Evolutionary conservation across 495 filamentous ascomycete species (phyloP), one percentile per base, ranked within the genome.

Genomic region (Trichoderma erinaceum): DNA sequence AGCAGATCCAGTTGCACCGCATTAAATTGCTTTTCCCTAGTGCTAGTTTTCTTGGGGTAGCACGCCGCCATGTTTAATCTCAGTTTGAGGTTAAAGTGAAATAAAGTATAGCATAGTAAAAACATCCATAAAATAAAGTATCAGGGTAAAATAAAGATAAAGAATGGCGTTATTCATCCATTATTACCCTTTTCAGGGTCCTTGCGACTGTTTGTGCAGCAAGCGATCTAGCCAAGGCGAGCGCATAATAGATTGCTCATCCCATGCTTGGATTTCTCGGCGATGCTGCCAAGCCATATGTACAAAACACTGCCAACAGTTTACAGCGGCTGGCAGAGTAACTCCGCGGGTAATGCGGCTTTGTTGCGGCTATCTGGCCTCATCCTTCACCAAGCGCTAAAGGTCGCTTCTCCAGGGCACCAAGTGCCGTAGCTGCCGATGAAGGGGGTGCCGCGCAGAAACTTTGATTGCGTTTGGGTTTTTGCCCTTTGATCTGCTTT

Each of bases 341-440:
- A 48, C 48, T 32, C 12, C 56, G 25, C 56, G 56, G 56, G 16
- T 61, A 25, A 13, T 21, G 56, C 56, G 56, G 56, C 56, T 61
- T 29, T 61, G 52, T 29, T 21, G 56, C 56, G 56, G 56, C 56
- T 61, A 61, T 61, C 56, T 61, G 56, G 56, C 27, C 56, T 61
- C 56, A 61, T 27, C 27, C 56, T 16, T 56, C 50, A 21, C 23
- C 1, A 16, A 32, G 56, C 56, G 56, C 56, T 61, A 61, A 61
- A 6, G 4, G 56, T 29, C 56, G 56, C 56, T 18, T 61, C 56
- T 61, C 56, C 56, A 52, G 18, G 2, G 15, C 56, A 61, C 15
- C 18, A 61, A n/a, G 56, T 61, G 56, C 56, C 56, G 56, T 61
- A 25, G 56, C 56, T 61, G 56, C 56, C 56, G 56, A 56, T 61